Evolutionary conservation across 2,329 filamentous ascomycete species (phyloP), one percentile per base, ranked within the genome.

Genomic region (Cercospora sesami): DNA sequence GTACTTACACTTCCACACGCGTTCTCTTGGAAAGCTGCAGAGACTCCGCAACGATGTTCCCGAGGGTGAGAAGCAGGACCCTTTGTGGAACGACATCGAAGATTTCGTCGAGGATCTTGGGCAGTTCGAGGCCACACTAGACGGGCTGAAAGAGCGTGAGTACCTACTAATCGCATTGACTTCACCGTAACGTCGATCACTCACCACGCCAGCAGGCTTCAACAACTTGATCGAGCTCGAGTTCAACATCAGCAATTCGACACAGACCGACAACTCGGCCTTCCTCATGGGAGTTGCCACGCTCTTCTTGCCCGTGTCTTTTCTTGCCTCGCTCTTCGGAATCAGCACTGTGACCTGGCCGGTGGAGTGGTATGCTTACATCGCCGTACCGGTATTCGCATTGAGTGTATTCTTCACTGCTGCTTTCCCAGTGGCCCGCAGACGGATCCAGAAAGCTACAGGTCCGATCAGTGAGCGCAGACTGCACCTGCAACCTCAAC

Each of bases 221-320:
- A 78, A 77, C 74, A 79, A 79, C 63, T 71, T 79, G 14, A 78
- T 79, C 61, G 78, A 79, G 57, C 75, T 79, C n/a, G 78, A 80
- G 57, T 79, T 80, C 75, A 80, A 79, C 68, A 79, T 79, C 53
- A 75, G 77, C 58, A 79, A 77, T 60, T 75, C 77, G 2, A 75
- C 74, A 8, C 77, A 79, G 64, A 74, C 77, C 26, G 77, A 79
- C 61, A 75, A 78, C 63, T 73, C 74, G 21, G 72, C 71, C 9
- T 80, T 78, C 65, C 71, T 80, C 8, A 73, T 74, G 21, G 72
- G 73, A n/a, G 70, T 79, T 26, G 78, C 77, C 10, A 78, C 77
- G 1, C 66, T 80, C 8, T 79, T 79, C 71, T 68, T 80, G 12
- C 78, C 78, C 1, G 64, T 79, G 18, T 78, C 77, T 1, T 78